These are phyloP conservation scores for Talaromyces adpressus DNA, from an alignment of 495 filamentous ascomycete genomes.

Conservation along the genomic window DNA sequence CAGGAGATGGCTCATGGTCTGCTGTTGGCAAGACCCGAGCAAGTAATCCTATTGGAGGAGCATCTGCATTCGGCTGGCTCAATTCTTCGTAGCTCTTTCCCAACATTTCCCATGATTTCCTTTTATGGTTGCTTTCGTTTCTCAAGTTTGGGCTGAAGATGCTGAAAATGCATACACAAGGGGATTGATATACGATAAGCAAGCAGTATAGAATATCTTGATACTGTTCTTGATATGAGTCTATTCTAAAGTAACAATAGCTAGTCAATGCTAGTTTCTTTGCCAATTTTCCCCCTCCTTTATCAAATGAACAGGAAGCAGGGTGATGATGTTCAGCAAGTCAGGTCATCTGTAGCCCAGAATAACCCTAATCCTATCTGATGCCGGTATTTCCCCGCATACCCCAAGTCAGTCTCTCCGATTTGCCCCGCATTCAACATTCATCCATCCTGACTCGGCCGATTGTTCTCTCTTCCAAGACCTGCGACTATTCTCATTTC, in stretches of 20 bases:
- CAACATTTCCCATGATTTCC: background rate
- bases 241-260: background rate
- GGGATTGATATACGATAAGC: background rate
- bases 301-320: background rate
- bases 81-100: slow-evolving; percentile 28
- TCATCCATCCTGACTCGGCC: background rate
- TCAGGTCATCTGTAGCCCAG: background rate
- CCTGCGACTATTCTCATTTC: background rate
- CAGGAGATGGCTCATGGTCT: slow-evolving; percentile 17
- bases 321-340: background rate
- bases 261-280: background rate
- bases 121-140: background rate
- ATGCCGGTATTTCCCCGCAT: background rate
- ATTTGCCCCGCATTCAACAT: slow-evolving; percentile 2
- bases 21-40: slow-evolving; percentile 45
- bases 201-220: background rate
- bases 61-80: slow-evolving; percentile 96
- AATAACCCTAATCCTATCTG: background rate
- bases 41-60: slow-evolving; percentile 79
- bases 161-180: background rate
- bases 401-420: background rate
- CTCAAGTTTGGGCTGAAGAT: background rate
- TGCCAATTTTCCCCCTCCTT: background rate
- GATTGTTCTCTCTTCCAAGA: background rate
- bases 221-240: background rate